Evolutionary conservation across 2,329 filamentous ascomycete genomes (phyloP), one percentile per base, ranked within the genome.

Genomic region (Dactylellina drechsleri): DNA sequence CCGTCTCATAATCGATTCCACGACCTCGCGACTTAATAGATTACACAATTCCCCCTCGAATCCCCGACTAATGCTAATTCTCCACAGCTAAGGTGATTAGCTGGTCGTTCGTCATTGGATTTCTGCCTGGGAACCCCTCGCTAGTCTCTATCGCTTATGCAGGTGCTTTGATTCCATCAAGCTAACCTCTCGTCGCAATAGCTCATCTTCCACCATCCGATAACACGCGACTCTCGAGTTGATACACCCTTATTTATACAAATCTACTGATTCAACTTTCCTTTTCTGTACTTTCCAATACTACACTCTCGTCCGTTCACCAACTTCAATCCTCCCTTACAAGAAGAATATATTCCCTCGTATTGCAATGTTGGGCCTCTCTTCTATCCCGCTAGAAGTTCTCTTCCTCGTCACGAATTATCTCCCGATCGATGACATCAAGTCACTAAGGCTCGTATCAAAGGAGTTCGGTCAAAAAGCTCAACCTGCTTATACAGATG

Each of bases 341-440:
- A 36, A 36, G 31, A 5, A 36, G 31, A 36, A 36, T 36, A 36
- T 28, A 36, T 7, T 10, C 5, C 31, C 10, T 36, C 31, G 10
- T 2, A 45, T 15, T 50, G 20, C 43, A 4, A 75, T 75, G 64
- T 6, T 58, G 31, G 58, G n/a, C 7, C 50, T 75, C 6, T 26
- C 49, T 13, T 75, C 64, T 8, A 16, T 75, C 1, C 71, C 71
- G 1, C 49, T 75, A 16, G 64, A 75, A 18, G 41, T 75, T 6
- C 64, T 75, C 45, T 68, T 75, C 64, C 58, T 68, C 20, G 16
- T 75, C 54, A 62, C 60, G 18, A 53, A 40, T 18, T 47, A 75
- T 36, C 58, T 75, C 16, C n/a, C 45, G 13, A 47, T 28, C n/a
- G 47, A 59, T 10, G 64, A 68, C 20, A 53, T 75, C 64, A 68